A percentile compares a stretch with the other conserved stretches of the same genome.
Evolutionary conservation across 148 eudicot species (phyloP).

Genomic region (Spergularia marina): DNA sequence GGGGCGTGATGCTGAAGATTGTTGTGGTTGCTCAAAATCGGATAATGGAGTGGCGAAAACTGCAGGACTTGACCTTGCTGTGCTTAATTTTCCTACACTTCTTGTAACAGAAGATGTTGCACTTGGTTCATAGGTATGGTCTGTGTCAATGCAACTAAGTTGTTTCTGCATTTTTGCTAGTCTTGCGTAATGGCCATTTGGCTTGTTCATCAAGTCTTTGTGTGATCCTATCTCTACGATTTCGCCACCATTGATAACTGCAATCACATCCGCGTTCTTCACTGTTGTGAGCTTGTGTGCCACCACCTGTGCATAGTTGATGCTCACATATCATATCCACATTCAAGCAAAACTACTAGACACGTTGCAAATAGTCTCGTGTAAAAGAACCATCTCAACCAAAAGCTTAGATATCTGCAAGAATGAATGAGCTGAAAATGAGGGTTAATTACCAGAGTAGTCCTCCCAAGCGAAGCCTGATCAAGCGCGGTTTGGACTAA

Average conservation of each 20-base stretch:
- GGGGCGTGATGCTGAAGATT: conserved; percentile 36
- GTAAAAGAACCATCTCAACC: no score
- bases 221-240: conserved; percentile 72
- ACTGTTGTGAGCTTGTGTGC: conserved; percentile 94
- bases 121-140: conserved; percentile 25
- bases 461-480: conserved; percentile 87
- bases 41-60: conserved; percentile 37
- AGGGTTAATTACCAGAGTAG: conserved; percentile 61
- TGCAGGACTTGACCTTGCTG: conserved; percentile 57
- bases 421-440: neutral
- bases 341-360: no score
- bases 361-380: no score
- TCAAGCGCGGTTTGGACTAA: conserved; percentile 80
- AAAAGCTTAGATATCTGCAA: no score
- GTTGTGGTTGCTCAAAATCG: conserved; percentile 4
- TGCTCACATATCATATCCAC: no score
- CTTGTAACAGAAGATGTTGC: conserved; percentile 40
- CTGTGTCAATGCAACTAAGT: conserved; percentile 37
- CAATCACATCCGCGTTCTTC: conserved; percentile 78
- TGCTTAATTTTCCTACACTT: conserved; percentile 56
- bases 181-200: conserved; percentile 64
- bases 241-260: conserved; percentile 56
- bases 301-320: conserved; percentile 48
- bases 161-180: conserved; percentile 76
- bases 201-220: conserved; percentile 44